Conservation (phyloP, 139 green algal genomes). For the Auxenochlorella pyrenoidosa region DNA sequence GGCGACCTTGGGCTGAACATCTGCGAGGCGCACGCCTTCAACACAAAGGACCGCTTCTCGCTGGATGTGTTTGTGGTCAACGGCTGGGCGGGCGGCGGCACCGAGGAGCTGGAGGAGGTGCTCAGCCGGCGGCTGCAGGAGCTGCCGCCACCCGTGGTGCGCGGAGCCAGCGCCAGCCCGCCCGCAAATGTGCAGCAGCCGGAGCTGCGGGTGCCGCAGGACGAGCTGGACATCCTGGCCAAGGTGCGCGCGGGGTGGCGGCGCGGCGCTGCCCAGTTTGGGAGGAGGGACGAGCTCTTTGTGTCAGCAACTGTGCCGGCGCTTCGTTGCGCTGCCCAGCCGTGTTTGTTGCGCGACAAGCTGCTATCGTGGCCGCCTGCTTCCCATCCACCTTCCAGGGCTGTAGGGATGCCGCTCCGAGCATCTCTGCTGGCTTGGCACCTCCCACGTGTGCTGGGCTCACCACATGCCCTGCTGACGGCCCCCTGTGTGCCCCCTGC, state of each 20-base stretch:
- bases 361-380: not conserved
- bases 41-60: constrained; percentile 92
- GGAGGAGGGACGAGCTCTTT: too few species aligned
- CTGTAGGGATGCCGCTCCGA: not conserved
- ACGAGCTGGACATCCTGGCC: constrained; percentile 49
- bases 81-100: constrained; percentile 70
- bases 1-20: constrained; percentile 97
- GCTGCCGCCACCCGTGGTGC: constrained; percentile 72
- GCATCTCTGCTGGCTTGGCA: not conserved
- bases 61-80: constrained; percentile 98
- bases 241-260: not conserved
- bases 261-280: too few species aligned
- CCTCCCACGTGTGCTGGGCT: not conserved
- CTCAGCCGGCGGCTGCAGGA: constrained; percentile 80
- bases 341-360: not conserved
- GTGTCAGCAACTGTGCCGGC: not conserved
- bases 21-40: constrained; percentile 98
- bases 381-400: too few species aligned
- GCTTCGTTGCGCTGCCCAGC: not conserved
- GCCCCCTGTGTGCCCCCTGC: not conserved
- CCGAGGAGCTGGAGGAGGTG: constrained; percentile 76
- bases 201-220: constrained; percentile 52
- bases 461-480: not conserved
- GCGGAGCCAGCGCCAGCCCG: constrained; percentile 17
- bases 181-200: constrained; percentile 18